Evolutionary conservation across 768 basidiomycete genomes (phyloP).

Genomic region (Mycena rosella): DNA sequence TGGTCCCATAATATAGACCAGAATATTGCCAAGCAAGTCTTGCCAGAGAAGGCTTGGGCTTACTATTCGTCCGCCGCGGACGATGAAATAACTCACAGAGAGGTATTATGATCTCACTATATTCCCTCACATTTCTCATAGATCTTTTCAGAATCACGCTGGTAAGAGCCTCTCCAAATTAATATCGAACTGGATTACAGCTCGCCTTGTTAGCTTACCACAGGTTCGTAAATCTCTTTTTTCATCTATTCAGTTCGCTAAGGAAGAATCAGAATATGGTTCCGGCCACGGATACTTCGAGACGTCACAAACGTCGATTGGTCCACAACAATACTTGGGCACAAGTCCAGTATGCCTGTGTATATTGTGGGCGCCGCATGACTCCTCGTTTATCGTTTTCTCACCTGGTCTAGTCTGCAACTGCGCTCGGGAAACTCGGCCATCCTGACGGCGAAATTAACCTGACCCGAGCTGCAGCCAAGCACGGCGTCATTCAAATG

Average conservation of each 20-base stretch:
- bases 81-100: slow-evolving; percentile 94
- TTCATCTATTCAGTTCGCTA: background rate
- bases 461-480: slow-evolving; percentile 77
- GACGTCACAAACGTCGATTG: slow-evolving; percentile 91
- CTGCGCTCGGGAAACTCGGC: slow-evolving; percentile 85
- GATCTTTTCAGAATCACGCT: too few relatives aligned
- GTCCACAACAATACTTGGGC: slow-evolving; percentile 86
- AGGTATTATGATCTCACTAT: too few relatives aligned
- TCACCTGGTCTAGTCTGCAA: slow-evolving; percentile 68
- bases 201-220: too few relatives aligned
- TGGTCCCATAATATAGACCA: slow-evolving; percentile 44
- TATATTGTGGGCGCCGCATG: slow-evolving; percentile 72
- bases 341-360: slow-evolving; percentile 79
- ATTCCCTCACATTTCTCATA: too few relatives aligned
- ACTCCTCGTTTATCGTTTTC: background rate
- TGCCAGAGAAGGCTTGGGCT: slow-evolving; percentile 93
- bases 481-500: slow-evolving; percentile 72
- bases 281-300: slow-evolving; percentile 87
- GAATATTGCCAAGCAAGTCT: slow-evolving; percentile 86
- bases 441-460: slow-evolving; percentile 87
- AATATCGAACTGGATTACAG: too few relatives aligned
- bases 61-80: slow-evolving; percentile 98
- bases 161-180: too few relatives aligned
- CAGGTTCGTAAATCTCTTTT: slow-evolving; percentile 59
- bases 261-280: slow-evolving; percentile 76